Conservation (phyloP, 2,329 filamentous ascomycete genomes). For the Phialocephala sp. region DNA sequence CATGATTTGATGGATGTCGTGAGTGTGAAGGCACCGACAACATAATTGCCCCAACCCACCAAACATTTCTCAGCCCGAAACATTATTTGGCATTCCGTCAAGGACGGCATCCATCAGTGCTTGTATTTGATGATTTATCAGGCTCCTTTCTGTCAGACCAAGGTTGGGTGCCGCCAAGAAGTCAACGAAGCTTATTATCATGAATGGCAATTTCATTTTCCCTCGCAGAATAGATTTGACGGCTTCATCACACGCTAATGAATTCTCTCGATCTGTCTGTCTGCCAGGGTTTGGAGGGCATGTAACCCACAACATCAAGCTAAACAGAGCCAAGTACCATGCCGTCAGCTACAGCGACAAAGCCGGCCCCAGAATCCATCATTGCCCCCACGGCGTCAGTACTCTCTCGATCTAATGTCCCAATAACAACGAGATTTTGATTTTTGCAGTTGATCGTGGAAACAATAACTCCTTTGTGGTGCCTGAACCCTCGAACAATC, state of each 20-base stretch:
- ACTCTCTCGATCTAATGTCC: conserved; percentile 34
- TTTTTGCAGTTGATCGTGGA: conserved; percentile 39
- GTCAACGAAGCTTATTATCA: conserved; percentile 39
- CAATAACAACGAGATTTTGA: conserved; percentile 37
- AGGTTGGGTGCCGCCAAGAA: conserved; percentile 32
- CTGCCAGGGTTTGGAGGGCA: conserved; percentile 28
- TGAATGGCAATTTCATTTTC: conserved; percentile 33
- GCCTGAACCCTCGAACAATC: conserved; percentile 31
- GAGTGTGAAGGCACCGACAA: conserved; percentile 28
- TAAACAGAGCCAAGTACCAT: conserved; percentile 27
- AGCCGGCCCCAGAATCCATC: conserved; percentile 27
- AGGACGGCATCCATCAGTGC: conserved; percentile 26
- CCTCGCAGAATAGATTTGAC: conserved; percentile 27
- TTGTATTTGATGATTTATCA: conserved; percentile 29
- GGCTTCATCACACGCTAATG: conserved; percentile 27
- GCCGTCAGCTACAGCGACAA: conserved; percentile 28
- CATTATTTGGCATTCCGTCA: conserved; percentile 6
- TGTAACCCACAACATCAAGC: conserved; percentile 38
- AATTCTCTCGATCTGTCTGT: conserved; percentile 31
- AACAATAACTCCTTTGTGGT: conserved; percentile 34
- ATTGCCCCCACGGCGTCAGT: conserved; percentile 30
- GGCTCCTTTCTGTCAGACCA: conserved; percentile 33
- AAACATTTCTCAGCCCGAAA: neutral
- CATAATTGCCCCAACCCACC: conserved; percentile 17
- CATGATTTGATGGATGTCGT: conserved; percentile 27